These are phyloP conservation scores for Pseudocercospora crystallina DNA, from an alignment of 2,329 filamentous ascomycete species.

Conservation along the genomic window DNA sequence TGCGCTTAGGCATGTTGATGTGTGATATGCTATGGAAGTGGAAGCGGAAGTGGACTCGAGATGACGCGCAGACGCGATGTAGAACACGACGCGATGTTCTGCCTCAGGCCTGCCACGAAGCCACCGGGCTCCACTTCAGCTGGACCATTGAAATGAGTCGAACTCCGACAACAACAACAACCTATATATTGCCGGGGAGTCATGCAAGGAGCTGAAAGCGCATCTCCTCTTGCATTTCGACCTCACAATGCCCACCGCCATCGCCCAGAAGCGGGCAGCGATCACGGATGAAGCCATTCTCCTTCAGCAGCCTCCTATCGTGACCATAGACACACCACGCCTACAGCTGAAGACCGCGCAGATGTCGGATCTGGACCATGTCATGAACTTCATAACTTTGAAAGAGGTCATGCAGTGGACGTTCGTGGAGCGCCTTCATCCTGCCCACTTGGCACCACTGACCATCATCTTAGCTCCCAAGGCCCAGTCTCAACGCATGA, in stretches of 20 bases:
- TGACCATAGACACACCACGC: conserved; percentile 19
- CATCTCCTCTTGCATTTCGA: too few species aligned
- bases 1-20: conserved; percentile 30
- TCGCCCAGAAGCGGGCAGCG: background rate
- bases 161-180: too few species aligned
- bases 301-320: conserved; percentile 16
- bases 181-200: too few species aligned
- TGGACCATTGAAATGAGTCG: too few species aligned
- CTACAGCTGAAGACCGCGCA: conserved; percentile 21
- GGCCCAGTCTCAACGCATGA: conserved; percentile 16
- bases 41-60: background rate
- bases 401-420: conserved; percentile 65
- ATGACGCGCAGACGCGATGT: conserved; percentile 6
- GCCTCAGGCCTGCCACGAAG: too few species aligned
- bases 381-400: conserved; percentile 54
- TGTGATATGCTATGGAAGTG: background rate
- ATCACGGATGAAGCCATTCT: conserved; percentile 9
- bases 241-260: background rate
- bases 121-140: too few species aligned
- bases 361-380: conserved; percentile 22
- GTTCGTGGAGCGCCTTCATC: conserved; percentile 26
- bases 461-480: conserved; percentile 35
- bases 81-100: too few species aligned
- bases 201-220: too few species aligned
- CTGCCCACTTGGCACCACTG: conserved; percentile 50